These are phyloP conservation scores for Millerago galiae DNA, from an alignment of 805 yeast genomes.

Conservation along the genomic window DNA sequence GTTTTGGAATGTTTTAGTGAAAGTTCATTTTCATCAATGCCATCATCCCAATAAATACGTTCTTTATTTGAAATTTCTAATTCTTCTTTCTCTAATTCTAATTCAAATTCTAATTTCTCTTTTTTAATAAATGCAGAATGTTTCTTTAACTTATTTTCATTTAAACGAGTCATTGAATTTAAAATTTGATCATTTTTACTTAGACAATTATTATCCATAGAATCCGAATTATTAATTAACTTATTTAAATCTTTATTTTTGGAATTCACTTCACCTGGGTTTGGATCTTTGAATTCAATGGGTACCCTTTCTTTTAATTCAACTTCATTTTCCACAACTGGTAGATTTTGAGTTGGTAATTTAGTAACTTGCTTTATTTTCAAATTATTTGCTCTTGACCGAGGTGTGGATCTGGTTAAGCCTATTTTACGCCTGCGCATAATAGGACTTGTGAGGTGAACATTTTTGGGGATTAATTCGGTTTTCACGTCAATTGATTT, in stretches of 20 bases:
- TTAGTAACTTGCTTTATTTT: neutral
- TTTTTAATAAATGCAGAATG: neutral
- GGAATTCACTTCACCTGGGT: too few species aligned
- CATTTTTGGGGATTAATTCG: neutral
- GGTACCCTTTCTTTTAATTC: too few species aligned
- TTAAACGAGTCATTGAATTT: neutral
- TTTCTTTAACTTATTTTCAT: neutral
- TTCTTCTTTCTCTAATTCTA: conserved; percentile 4
- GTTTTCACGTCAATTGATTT: neutral
- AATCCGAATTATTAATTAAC: neutral
- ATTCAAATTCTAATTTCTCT: conserved; percentile 2
- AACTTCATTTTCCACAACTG: too few species aligned
- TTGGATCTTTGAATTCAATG: too few species aligned
- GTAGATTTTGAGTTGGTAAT: too few species aligned
- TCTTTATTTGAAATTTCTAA: neutral
- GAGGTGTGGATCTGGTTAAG: conserved; percentile 11
- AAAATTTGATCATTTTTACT: neutral
- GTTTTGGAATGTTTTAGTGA: too few species aligned
- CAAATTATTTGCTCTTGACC: neutral
- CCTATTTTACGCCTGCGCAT: conserved; percentile 11
- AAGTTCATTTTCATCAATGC: neutral
- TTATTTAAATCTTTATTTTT: neutral
- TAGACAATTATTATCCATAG: neutral
- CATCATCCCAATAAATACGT: conserved; percentile 7
- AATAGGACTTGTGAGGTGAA: neutral